Base-by-base conservation (phyloP, 768 basidiomycete species). In the Hericium erinaceus region DNA sequence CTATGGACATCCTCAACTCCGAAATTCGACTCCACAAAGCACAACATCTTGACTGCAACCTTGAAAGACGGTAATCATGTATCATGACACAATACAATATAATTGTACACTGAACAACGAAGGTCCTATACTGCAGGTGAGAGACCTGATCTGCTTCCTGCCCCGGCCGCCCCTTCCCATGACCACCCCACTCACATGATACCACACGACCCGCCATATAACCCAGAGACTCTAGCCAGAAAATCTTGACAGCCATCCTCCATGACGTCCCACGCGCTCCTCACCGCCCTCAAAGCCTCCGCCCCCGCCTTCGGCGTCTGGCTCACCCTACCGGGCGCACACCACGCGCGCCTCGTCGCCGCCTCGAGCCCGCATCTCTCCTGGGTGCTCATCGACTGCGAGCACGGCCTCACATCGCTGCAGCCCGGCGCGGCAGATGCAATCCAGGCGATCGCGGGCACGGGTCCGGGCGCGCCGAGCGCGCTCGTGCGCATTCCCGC, bases 241-340 rank as follows among this genome's bases (percentile, higher is more conserved):
- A 46, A n/a, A 15, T 2, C 41, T 18, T 39, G n/a, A 28, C 20
- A 16, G 33, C 38, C 9, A 10, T 18, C 28, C 33, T 12, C 38
- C 13, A 53, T 53, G 52, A 37, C 52, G 20, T 20, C 52, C 33
- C 52, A 53, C 52, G 13, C 38, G 33, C 52, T 53, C 52, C 52
- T 53, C 37, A 37, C n/a, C 6, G 39, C 52, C 37, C 38, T 87
- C 69, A 77, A 75, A 61, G 72, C 79, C 0, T 73, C 76, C 61
- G 83, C 75, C 61, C 77, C 85, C 20, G 83, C 85, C 0, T 83
- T 87, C 58, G 84, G 86, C 10, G 80, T 79, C 1, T 87, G 85
- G 84, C 69, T 85, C 38, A 84, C 82, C 2, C 66, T 82, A 7
- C 80, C 83, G 1, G 82, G 83, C n/a, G 66, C 72, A 7, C 75